Percentiles rank a stretch among this genome's conserved stretches.
phyloP scores from a whole-genome alignment of 2,329 filamentous ascomycete genomes.

The Thelonectria olida region DNA sequence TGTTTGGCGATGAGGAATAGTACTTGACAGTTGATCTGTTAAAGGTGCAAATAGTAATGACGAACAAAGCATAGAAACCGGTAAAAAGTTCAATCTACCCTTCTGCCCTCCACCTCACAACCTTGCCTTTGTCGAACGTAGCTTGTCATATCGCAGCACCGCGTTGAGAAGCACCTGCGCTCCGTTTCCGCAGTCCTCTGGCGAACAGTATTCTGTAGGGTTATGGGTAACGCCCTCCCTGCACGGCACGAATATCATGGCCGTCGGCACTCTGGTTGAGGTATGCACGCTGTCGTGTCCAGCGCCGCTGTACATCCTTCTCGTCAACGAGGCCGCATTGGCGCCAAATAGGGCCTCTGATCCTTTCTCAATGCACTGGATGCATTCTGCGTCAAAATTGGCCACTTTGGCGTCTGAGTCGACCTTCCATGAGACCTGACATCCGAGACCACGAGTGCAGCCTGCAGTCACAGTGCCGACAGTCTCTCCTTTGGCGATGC shows the following conservation, averaged over 20 bases:
- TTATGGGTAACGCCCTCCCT: slow-evolving; percentile 39
- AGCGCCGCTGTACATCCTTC: slow-evolving; percentile 54
- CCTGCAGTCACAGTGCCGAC: not conserved
- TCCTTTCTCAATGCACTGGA: slow-evolving; percentile 47
- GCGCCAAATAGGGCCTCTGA: not conserved
- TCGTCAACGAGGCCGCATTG: slow-evolving; percentile 44
- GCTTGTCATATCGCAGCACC: not conserved
- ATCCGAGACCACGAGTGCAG: not conserved
- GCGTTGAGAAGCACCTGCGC: not conserved
- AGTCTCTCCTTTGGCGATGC: not conserved
- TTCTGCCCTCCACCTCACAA: no score
- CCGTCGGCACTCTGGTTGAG: slow-evolving; percentile 35
- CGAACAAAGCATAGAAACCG: no score
- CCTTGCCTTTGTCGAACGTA: not conserved
- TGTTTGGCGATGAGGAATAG: slow-evolving; percentile 54
- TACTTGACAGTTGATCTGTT: no score
- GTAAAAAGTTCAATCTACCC: no score
- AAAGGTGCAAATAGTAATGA: no score
- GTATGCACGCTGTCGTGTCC: slow-evolving; percentile 43
- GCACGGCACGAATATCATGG: slow-evolving; percentile 43
- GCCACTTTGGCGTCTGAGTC: slow-evolving; percentile 25
- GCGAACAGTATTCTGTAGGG: slow-evolving; percentile 22
- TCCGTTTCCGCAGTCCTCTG: not conserved
- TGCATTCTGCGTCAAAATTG: slow-evolving; percentile 65
- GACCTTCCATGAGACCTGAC: not conserved